phyloP scores from a whole-genome alignment of 2,329 filamentous ascomycete genomes.

The Microdochium trichocladiopsis region DNA sequence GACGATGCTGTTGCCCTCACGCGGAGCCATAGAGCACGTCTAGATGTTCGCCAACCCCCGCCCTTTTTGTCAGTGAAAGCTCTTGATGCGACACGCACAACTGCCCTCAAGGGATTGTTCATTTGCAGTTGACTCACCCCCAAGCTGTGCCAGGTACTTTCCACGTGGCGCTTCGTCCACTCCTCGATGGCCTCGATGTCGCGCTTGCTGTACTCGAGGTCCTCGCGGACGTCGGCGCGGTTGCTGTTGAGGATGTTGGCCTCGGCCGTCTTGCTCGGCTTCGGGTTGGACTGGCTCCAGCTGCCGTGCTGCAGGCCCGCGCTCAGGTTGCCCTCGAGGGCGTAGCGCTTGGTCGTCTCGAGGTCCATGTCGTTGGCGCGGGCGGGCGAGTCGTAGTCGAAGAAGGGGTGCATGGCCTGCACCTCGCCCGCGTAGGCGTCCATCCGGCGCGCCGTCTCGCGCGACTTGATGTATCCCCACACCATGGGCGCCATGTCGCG shows the following conservation, averaged over 20 bases:
- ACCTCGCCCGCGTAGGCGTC: slow-evolving; percentile 72
- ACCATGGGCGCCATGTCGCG: slow-evolving; percentile 81
- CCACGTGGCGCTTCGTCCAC: slow-evolving; percentile 64
- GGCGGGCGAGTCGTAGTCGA: slow-evolving; percentile 62
- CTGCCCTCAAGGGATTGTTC: not conserved
- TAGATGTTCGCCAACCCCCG: slow-evolving; percentile 6
- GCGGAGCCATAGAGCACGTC: slow-evolving; percentile 73
- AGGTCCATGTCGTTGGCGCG: slow-evolving; percentile 68
- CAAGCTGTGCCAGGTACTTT: slow-evolving; percentile 66
- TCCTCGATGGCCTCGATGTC: slow-evolving; percentile 64
- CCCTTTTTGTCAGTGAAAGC: not conserved
- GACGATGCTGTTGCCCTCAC: slow-evolving; percentile 71
- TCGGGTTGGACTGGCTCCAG: slow-evolving; percentile 55
- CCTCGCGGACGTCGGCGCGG: slow-evolving; percentile 49
- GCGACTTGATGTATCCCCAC: slow-evolving; percentile 77
- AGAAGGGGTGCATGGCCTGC: slow-evolving; percentile 62
- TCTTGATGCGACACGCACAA: too few species aligned
- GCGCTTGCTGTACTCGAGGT: slow-evolving; percentile 57
- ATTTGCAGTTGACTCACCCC: slow-evolving; percentile 29
- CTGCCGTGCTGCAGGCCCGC: slow-evolving; percentile 68
- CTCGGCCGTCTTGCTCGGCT: slow-evolving; percentile 41
- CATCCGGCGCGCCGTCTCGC: slow-evolving; percentile 74
- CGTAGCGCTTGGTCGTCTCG: slow-evolving; percentile 67
- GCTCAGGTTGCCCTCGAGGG: slow-evolving; percentile 63
- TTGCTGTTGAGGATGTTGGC: slow-evolving; percentile 54